Conservation (phyloP, 805 yeast genomes). For the Wickerhamiella domercqiae region DNA sequence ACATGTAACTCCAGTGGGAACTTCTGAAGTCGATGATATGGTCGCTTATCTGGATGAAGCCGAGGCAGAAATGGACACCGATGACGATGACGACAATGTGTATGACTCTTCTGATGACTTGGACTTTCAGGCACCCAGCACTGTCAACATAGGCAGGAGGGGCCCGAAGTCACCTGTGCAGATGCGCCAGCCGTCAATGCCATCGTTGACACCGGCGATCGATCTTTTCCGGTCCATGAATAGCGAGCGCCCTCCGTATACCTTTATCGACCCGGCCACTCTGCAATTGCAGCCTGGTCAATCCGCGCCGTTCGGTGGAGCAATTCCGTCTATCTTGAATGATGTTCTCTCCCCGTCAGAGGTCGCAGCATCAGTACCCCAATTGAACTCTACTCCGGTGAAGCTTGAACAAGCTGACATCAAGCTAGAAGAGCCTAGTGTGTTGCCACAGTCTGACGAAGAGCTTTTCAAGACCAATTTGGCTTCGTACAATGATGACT, state of each 20-base stretch:
- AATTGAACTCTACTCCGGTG: too few species aligned
- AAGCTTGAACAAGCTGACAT: too few species aligned
- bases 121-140: neutral
- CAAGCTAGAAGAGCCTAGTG: too few species aligned
- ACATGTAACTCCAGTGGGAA: neutral
- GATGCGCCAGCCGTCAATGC: neutral
- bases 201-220: neutral
- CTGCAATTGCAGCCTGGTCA: too few species aligned
- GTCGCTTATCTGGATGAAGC: constrained; percentile 5
- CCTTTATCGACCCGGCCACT: constrained; percentile 3
- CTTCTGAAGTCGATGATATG: neutral
- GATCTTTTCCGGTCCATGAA: neutral
- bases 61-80: constrained; percentile 17
- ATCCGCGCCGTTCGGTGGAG: too few species aligned
- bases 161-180: neutral
- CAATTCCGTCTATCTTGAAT: too few species aligned
- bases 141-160: neutral
- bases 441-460: too few species aligned
- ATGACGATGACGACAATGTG: constrained; percentile 15
- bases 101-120: constrained; percentile 1
- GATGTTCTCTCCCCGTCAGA: too few species aligned
- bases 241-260: neutral
- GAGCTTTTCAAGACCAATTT: too few species aligned
- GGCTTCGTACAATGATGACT: too few species aligned
- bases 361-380: too few species aligned